These are phyloP conservation scores for Grosmannia serpens DNA, from an alignment of 2,329 filamentous ascomycete genomes.

Conservation along the genomic window DNA sequence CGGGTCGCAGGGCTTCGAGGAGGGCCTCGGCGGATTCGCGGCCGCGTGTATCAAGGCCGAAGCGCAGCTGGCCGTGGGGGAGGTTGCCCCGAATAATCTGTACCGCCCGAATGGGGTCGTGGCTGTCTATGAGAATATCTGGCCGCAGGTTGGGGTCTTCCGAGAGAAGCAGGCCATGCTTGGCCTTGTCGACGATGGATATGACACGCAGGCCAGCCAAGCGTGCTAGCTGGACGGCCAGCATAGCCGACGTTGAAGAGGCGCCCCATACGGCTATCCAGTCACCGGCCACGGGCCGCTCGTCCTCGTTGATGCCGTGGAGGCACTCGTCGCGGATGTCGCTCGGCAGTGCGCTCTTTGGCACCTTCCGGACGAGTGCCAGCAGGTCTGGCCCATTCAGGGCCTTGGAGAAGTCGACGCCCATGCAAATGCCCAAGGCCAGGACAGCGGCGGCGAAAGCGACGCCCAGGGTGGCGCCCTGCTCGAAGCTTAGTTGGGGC, in stretches of 20 bases:
- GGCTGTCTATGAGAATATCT: conserved; percentile 58
- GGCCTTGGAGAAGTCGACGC: conserved; percentile 48
- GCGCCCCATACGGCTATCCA: conserved; percentile 67
- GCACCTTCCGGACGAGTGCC: conserved; percentile 33
- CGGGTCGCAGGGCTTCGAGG: conserved; percentile 35
- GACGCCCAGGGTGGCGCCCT: conserved; percentile 54
- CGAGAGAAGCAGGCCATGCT: conserved; percentile 49
- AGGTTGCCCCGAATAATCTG: conserved; percentile 51
- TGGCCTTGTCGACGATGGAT: conserved; percentile 53
- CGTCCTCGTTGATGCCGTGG: conserved; percentile 39
- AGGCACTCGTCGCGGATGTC: conserved; percentile 56
- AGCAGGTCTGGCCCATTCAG: conserved; percentile 48
- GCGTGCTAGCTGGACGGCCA: conserved; percentile 56
- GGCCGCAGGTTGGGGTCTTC: conserved; percentile 31
- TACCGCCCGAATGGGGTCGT: conserved; percentile 53
- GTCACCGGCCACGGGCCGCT: conserved; percentile 44
- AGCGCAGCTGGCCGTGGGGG: conserved; percentile 37
- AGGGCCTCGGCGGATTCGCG: conserved; percentile 50
- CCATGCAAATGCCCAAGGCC: conserved; percentile 57
- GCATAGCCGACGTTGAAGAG: conserved; percentile 58
- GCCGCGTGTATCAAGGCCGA: conserved; percentile 58
- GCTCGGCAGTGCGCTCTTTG: conserved; percentile 36
- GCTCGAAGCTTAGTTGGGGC: conserved; percentile 34
- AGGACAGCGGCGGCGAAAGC: conserved; percentile 60
- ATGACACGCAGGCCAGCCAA: conserved; percentile 54